Conservation (phyloP, 208 protist species). For the Strigomonas culicis region DNA sequence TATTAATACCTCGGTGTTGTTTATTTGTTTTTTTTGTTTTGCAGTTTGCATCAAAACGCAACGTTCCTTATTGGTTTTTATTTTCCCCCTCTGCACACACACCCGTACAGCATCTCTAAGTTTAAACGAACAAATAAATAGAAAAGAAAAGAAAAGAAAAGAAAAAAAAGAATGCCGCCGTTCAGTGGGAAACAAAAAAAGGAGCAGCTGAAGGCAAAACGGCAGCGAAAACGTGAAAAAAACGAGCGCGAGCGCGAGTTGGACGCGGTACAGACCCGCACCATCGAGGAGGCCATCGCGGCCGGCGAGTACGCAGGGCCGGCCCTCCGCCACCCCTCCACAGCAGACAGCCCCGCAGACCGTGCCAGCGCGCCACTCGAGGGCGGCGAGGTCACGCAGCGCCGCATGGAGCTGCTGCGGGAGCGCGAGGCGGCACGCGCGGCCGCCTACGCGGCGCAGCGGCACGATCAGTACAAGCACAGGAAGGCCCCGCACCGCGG, state of each 20-base stretch:
- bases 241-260: slow-evolving; percentile 16
- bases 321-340: neutral
- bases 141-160: too few relatives aligned
- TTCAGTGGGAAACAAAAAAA: slow-evolving; percentile 93
- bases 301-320: neutral
- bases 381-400: slow-evolving; percentile 13
- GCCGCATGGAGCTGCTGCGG: neutral
- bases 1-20: too few relatives aligned
- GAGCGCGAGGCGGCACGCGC: neutral
- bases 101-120: too few relatives aligned
- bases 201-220: slow-evolving; percentile 87
- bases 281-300: neutral
- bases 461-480: neutral
- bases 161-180: slow-evolving; percentile 49
- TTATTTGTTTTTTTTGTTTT: too few relatives aligned
- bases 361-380: slow-evolving; percentile 57
- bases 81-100: too few relatives aligned
- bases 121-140: slow-evolving; percentile 9
- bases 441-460: neutral
- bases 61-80: too few relatives aligned
- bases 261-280: neutral
- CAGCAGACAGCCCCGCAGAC: slow-evolving; percentile 28
- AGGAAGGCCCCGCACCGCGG: neutral
- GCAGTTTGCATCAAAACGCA: too few relatives aligned
- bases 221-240: slow-evolving; percentile 66